Base-by-base conservation (phyloP, 768 basidiomycete species). In the Trichaptum fuscoviolaceum region DNA sequence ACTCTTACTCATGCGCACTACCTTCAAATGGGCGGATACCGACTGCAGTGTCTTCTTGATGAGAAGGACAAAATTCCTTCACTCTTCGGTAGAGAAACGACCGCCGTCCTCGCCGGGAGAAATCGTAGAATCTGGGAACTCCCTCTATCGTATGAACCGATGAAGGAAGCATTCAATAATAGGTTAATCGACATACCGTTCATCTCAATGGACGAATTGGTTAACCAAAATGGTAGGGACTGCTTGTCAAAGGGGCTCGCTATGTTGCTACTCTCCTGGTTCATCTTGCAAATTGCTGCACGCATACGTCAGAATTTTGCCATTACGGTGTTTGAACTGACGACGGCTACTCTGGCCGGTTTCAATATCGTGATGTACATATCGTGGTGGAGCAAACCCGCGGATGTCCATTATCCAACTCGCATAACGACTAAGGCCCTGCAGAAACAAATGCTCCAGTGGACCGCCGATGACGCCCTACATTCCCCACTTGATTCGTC, bases 11-110 rank as follows among this genome's bases (percentile, higher is more conserved):
- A 66, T 23, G 66, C 62, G 15, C 63, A 34, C 35, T 66, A 63
- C 62, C 34, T 58, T 42, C 34, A 24, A n/a, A 65, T 65, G 64
- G 64, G 64, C 15, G 64, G 64, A 35, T 65, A 62, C 57, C 10
- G 24, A 23, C 59, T 61, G 42, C 42, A 52, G 12, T 52, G 42
- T 20, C 42, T 15, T 52, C 2, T 12, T 20, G 10, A 12, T 12
- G 42, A 52, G 15, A 12, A 52, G 20, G 3, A 20, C 2, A 12
- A 52, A 15, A 20, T 20, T 20, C 42, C 42, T 52, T 12, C 20
- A 3, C 2, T 2, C 2, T 20, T 5, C 15, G 12, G 20, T 20
- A 4, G 42, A 20, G 20, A 5, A 5, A 20, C 42, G 15, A 52
- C 2, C 2, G 42, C 42, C 10, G 15, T 12, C 2, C 15, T 15